Evolutionary conservation across 169 alveolate species (phyloP).

Genomic region (Plasmodium cynomolgi): DNA sequence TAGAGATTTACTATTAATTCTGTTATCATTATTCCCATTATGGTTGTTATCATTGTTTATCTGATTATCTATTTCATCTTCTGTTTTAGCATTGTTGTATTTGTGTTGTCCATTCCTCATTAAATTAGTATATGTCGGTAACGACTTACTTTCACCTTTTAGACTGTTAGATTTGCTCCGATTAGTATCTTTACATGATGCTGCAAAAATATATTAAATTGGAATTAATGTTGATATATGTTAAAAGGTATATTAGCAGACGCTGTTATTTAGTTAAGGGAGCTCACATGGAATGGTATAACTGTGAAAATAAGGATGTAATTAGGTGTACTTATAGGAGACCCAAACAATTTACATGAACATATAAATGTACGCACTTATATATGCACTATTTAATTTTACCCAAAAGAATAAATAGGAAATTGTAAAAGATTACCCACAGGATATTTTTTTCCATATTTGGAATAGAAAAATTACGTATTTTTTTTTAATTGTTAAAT

Average conservation of each 20-base stretch:
- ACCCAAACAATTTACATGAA: too few species aligned
- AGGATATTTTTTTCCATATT: neutral
- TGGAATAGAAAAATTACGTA: neutral
- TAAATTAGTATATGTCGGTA: neutral
- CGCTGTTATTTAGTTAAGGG: neutral
- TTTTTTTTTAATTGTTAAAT: too few species aligned
- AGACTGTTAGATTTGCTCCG: neutral
- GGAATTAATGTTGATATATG: neutral
- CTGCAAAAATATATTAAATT: neutral
- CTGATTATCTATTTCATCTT: neutral
- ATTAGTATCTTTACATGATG: neutral
- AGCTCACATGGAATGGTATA: neutral
- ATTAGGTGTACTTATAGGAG: neutral
- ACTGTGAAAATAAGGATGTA: neutral
- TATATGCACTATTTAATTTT: neutral
- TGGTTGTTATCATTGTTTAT: too few species aligned
- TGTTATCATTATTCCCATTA: too few species aligned
- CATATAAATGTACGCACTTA: neutral
- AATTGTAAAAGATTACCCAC: neutral
- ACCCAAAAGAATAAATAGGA: neutral
- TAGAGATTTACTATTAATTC: too few species aligned
- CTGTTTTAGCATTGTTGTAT: neutral
- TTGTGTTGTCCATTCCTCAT: neutral
- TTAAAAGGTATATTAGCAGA: neutral
- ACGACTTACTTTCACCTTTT: neutral